A percentile compares a stretch with the other conserved stretches of the same genome.
Conservation (phyloP, 495 filamentous ascomycete species). For the Lasiosphaeriaceae sp. region DNA sequence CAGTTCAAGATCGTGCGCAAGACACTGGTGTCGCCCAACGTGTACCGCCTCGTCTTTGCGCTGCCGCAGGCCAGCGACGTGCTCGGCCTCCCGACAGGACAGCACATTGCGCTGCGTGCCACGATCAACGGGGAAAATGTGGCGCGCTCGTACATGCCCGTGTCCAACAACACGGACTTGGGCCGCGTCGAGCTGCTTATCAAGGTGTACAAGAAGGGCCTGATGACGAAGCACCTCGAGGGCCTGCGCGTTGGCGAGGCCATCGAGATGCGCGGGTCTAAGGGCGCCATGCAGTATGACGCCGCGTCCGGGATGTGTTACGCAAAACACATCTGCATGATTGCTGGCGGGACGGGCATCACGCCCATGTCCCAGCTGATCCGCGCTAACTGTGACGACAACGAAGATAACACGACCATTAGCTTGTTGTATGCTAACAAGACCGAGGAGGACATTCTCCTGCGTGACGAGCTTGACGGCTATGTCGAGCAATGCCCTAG, state of each 20-base stretch:
- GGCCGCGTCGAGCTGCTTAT: conserved; percentile 47
- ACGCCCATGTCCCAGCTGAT: conserved; percentile 56
- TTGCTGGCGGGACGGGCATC: conserved; percentile 55
- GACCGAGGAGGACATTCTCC: conserved; percentile 63
- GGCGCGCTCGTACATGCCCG: conserved; percentile 48
- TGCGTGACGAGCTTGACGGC: conserved; percentile 47
- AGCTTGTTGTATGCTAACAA: conserved; percentile 59
- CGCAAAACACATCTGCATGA: conserved; percentile 35
- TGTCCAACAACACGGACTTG: conserved; percentile 48
- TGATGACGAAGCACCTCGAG: conserved; percentile 45
- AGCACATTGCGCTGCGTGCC: conserved; percentile 50
- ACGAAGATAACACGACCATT: conserved; percentile 45
- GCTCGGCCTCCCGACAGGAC: conserved; percentile 50
- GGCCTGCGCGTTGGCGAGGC: conserved; percentile 38
- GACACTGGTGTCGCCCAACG: conserved; percentile 39
- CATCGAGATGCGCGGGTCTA: conserved; percentile 47
- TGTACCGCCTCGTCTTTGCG: conserved; percentile 46
- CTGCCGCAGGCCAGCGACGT: conserved; percentile 38
- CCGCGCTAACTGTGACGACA: conserved; percentile 49
- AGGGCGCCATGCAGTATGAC: conserved; percentile 45
- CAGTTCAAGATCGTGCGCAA: conserved; percentile 43
- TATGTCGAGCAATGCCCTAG: conserved; percentile 37
- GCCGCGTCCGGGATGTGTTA: conserved; percentile 1
- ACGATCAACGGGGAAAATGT: conserved; percentile 40
- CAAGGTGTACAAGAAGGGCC: conserved; percentile 47